A percentile compares a stretch with the other conserved stretches of the same genome.
phyloP scores from a whole-genome alignment of 495 filamentous ascomycete genomes.

The Parathielavia hyrcaniae region DNA sequence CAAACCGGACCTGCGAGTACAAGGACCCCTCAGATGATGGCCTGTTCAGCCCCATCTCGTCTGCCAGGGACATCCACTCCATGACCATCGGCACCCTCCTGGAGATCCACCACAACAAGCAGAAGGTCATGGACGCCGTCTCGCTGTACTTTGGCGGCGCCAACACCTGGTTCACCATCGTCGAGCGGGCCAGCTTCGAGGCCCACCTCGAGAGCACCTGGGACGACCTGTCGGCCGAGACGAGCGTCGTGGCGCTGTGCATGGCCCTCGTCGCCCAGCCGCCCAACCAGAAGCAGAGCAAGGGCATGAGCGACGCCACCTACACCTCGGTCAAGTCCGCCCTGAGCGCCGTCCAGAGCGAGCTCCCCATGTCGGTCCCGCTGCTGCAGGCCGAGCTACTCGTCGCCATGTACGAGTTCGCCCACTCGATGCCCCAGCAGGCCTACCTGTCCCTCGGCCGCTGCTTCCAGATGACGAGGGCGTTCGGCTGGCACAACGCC shows the following conservation, averaged over 20 bases:
- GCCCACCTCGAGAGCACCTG: conserved; percentile 20
- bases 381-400: conserved; percentile 66
- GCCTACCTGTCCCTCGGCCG: conserved; percentile 39
- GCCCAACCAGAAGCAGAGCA: conserved; percentile 13
- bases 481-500: conserved; percentile 27
- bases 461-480: conserved; percentile 28
- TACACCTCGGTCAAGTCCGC: conserved; percentile 29
- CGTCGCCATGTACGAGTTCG: conserved; percentile 78
- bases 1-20: conserved; percentile 4
- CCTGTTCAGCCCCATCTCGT: conserved; percentile 16
- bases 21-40: neutral
- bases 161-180: conserved; percentile 31
- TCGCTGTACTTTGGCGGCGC: conserved; percentile 23
- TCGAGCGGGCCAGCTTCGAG: conserved; percentile 24
- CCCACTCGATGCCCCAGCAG: conserved; percentile 65
- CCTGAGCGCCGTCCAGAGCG: conserved; percentile 26
- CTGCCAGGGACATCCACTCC: conserved; percentile 25
- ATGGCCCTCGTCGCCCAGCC: conserved; percentile 26
- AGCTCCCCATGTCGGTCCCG: conserved; percentile 19
- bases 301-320: conserved; percentile 20
- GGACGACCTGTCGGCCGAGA: conserved; percentile 27
- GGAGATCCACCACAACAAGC: conserved; percentile 56
- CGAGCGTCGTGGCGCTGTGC: conserved; percentile 24
- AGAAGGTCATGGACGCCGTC: conserved; percentile 54
- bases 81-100: conserved; percentile 58